These are phyloP conservation scores for Pseudozyma sp. DNA, from an alignment of 1,284 basidiomycete species.

Conservation along the genomic window DNA sequence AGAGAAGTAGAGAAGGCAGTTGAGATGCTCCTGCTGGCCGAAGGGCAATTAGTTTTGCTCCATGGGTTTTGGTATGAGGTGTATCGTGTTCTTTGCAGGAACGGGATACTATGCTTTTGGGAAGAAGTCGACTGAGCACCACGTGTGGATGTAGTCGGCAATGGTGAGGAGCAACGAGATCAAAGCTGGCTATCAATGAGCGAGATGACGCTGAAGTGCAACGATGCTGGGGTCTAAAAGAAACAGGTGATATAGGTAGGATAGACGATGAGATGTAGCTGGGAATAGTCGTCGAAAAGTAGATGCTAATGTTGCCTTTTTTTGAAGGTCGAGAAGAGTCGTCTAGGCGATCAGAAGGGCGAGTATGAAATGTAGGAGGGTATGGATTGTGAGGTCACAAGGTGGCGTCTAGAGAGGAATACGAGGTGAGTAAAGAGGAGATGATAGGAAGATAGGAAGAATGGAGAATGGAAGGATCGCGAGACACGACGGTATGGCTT, in stretches of 20 bases:
- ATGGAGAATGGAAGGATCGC: neutral
- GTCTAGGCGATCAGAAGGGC: too few species aligned
- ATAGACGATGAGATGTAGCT: too few species aligned
- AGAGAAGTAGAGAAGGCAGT: neutral
- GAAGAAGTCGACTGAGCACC: neutral
- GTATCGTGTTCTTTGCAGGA: neutral
- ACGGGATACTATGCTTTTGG: neutral
- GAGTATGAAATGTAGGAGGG: neutral
- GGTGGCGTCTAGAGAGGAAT: neutral
- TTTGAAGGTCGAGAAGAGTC: too few species aligned
- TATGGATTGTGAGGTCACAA: neutral
- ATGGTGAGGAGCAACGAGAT: too few species aligned
- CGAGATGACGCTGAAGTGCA: too few species aligned
- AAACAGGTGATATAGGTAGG: too few species aligned
- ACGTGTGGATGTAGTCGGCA: too few species aligned
- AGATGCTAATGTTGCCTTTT: too few species aligned
- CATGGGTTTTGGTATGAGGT: neutral
- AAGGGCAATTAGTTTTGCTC: neutral
- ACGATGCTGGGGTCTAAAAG: too few species aligned
- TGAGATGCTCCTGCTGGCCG: slow-evolving; percentile 1
- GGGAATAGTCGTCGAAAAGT: too few species aligned
- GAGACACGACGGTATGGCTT: slow-evolving; percentile 1
- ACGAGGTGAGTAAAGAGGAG: neutral
- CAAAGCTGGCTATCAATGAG: too few species aligned
- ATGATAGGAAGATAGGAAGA: neutral